phyloP scores from a whole-genome alignment of 192 early-diverging fungal species.

The Kickxella alabastrina region DNA sequence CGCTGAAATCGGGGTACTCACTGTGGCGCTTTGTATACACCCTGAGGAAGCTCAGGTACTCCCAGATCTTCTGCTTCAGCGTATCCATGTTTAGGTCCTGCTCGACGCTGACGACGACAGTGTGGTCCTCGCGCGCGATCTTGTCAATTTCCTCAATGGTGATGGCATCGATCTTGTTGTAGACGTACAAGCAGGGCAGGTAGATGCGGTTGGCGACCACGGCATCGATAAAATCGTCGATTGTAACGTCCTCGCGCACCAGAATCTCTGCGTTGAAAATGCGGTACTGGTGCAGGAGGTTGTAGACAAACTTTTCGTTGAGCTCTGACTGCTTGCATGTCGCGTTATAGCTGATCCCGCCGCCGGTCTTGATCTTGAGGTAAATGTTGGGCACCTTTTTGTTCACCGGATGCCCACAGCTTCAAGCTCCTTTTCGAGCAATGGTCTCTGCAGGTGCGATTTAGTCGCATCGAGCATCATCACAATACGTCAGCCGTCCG shows the following conservation, averaged over 20 bases:
- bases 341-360: constrained; percentile 92
- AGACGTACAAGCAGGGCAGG: constrained; percentile 89
- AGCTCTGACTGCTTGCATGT: constrained; percentile 83
- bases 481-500: constrained; percentile 94
- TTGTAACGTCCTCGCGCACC: constrained; percentile 92
- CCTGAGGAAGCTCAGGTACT: constrained; percentile 78
- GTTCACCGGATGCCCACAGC: constrained; percentile 95
- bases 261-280: constrained; percentile 98
- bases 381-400: constrained; percentile 84
- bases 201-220: constrained; percentile 97
- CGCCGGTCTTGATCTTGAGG: constrained; percentile 96
- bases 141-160: constrained; percentile 93
- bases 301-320: constrained; percentile 87
- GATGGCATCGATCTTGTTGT: constrained; percentile 98
- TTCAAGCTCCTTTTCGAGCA: constrained; percentile 91
- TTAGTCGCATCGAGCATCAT: constrained; percentile 99
- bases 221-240: constrained; percentile 99
- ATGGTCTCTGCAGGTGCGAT: constrained; percentile 71
- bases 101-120: constrained; percentile 90
- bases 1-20: constrained; percentile 91
- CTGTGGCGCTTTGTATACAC: constrained; percentile 97
- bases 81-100: constrained; percentile 87
- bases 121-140: constrained; percentile 84
- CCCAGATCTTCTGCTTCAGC: constrained; percentile 89
- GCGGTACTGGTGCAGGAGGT: constrained; percentile 94